Base-by-base conservation (phyloP, 441 rosid species). In the California macrophylla region DNA sequence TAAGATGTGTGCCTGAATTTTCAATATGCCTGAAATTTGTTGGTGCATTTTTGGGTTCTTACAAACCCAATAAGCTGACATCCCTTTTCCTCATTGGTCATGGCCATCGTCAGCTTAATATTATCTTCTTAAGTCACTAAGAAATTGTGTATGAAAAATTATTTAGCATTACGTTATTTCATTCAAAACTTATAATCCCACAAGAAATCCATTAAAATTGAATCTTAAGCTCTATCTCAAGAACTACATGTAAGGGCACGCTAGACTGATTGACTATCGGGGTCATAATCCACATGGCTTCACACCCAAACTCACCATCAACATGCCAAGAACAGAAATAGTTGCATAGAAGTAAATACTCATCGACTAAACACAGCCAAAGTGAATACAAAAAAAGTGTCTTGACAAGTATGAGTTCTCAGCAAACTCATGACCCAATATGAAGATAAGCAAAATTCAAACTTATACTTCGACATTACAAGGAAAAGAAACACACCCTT, bases 401-500 rank as follows among this genome's bases (percentile, higher is more conserved):
- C 12, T 16, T 50, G 23, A 50, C 18, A 18, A 18, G 7, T 18
- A 50, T 50, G 23, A 50, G 23, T 50, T 50, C 50, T 15, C 50
- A 42, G 50, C 50, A 42, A 42, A 24, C 32, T 13, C 60, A 54
- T 7, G 2, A 50, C 16, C 28, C 1, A 2, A 28, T 12, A 64
- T 36, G 10, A 0, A 32, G 52, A 60, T 42, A 40, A 16, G 25
- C 13, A 20, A 72, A 29, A 58, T 1, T 15, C 26, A 7, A 64
- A 56, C 16, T 25, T 21, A 38, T 67, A 50, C n/a, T 7, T 23
- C 0, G 3, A 32, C 28, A 67, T 52, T 71, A 24, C 47, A 21
- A 42, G 12, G 64, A 66, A 76, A 56, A 9, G 65, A 54, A 69
- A 8, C 76, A 52, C 84, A 92, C 96, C 95, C 79, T 74, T 85